These are phyloP conservation scores for Penicillium tannophilum DNA, from an alignment of 495 filamentous ascomycete species.

Conservation along the genomic window DNA sequence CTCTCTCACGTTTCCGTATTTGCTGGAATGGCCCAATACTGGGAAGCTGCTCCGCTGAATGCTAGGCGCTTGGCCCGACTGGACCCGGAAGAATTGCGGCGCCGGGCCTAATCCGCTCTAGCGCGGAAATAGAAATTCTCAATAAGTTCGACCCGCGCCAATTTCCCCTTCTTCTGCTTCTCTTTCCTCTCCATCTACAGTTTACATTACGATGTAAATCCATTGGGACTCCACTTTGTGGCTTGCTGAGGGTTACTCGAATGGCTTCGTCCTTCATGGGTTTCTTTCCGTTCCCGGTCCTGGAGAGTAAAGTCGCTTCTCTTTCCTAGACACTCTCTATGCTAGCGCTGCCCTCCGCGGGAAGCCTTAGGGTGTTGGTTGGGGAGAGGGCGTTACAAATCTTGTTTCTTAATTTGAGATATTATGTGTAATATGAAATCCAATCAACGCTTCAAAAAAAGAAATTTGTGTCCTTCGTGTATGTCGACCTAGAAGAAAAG, in stretches of 20 bases:
- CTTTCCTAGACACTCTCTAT: conserved; percentile 19
- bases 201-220: conserved; percentile 19
- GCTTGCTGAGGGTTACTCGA: conserved; percentile 25
- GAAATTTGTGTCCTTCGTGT: too few species aligned
- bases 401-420: too few species aligned
- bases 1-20: too few species aligned
- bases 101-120: not conserved
- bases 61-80: too few species aligned
- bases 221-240: conserved; percentile 26
- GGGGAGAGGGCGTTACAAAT: conserved; percentile 18
- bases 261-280: conserved; percentile 22
- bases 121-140: not conserved
- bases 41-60: too few species aligned
- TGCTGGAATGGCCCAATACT: too few species aligned
- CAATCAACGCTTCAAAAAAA: too few species aligned
- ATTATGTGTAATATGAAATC: too few species aligned
- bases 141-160: not conserved
- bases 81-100: not conserved
- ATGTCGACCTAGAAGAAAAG: too few species aligned
- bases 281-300: conserved; percentile 28
- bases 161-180: conserved; percentile 7
- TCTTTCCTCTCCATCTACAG: conserved; percentile 18
- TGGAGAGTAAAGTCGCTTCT: conserved; percentile 25
- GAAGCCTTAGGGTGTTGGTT: conserved; percentile 10
- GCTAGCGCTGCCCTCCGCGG: conserved; percentile 13